phyloP scores from a whole-genome alignment of 768 basidiomycete species.

The Kwoniella europaea region DNA sequence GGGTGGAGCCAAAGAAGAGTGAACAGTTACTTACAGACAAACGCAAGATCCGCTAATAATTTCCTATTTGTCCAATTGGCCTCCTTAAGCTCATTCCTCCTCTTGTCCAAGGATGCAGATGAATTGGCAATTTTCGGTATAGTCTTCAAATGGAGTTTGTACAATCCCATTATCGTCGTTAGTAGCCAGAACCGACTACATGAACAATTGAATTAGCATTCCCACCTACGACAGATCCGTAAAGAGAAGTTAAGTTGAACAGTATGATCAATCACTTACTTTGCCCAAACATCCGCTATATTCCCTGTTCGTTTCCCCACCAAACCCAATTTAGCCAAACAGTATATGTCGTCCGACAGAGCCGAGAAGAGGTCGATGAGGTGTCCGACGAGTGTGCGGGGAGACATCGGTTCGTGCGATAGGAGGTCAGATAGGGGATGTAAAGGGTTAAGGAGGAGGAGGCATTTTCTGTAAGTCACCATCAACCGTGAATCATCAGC shows the following conservation, averaged over 20 bases:
- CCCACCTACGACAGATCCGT: no score
- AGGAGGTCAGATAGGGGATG: conserved; percentile 49
- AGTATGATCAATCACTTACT: conserved; percentile 31
- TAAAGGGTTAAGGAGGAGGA: conserved; percentile 51
- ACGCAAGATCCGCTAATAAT: conserved; percentile 46
- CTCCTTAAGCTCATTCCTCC: conserved; percentile 25
- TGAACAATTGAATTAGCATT: no score
- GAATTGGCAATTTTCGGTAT: conserved; percentile 37
- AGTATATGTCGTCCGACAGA: conserved; percentile 48
- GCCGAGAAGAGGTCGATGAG: conserved; percentile 46
- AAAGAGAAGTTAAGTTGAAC: no score
- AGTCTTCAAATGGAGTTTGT: conserved; percentile 40
- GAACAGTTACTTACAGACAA: conserved; percentile 42
- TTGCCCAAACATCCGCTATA: conserved; percentile 47
- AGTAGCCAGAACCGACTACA: conserved; percentile 50
- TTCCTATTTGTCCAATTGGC: conserved; percentile 48
- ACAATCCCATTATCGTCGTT: conserved; percentile 47
- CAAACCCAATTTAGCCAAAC: conserved; percentile 42
- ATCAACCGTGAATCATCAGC: no score
- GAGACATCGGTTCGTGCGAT: conserved; percentile 46
- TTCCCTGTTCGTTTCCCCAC: conserved; percentile 30
- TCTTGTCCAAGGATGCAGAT: not conserved
- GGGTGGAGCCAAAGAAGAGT: not conserved
- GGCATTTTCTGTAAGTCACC: conserved; percentile 48
- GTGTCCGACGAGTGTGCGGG: conserved; percentile 35